Evolutionary conservation across 352 stramenopile species (phyloP).

Genomic region (Hyaloperonospora brassicae): DNA sequence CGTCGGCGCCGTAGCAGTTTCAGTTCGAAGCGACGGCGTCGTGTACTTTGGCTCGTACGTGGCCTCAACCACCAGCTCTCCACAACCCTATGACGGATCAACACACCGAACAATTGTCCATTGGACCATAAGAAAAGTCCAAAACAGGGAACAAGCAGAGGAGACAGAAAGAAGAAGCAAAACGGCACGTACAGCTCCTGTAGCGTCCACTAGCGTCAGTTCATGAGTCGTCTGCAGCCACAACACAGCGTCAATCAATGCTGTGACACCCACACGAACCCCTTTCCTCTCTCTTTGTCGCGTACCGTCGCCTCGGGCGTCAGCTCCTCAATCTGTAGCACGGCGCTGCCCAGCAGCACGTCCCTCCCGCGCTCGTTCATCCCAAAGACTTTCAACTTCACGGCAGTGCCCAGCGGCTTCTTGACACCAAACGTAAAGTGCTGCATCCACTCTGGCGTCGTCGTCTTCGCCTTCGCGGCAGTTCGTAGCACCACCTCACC

Average conservation of each 20-base stretch:
- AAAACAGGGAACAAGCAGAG: too few relatives aligned
- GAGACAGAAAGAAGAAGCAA: not conserved
- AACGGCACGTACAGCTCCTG: conserved; percentile 5
- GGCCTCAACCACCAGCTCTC: conserved; percentile 32
- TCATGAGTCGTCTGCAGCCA: conserved; percentile 25
- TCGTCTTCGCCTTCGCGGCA: conserved; percentile 35
- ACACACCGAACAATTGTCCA: too few relatives aligned
- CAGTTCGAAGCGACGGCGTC: conserved; percentile 9
- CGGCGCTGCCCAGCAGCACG: conserved; percentile 34
- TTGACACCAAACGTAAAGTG: conserved; percentile 49
- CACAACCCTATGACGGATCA: conserved; percentile 15
- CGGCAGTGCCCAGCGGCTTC: conserved; percentile 35
- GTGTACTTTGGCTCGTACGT: conserved; percentile 42
- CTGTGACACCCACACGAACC: not conserved
- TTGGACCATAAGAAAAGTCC: too few relatives aligned
- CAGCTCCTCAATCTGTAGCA: conserved; percentile 29
- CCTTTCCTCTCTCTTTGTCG: too few relatives aligned
- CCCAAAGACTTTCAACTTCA: conserved; percentile 47
- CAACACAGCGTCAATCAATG: conserved; percentile 10
- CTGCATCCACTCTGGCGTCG: conserved; percentile 41
- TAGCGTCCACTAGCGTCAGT: conserved; percentile 19
- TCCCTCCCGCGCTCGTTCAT: conserved; percentile 34
- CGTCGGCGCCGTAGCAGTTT: conserved; percentile 3
- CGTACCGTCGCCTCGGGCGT: conserved; percentile 14
- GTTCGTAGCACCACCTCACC: conserved; percentile 43